Evolutionary conservation across 164 flowering plant genomes (phyloP), one percentile per base, ranked within the genome.

Genomic region (Chimonanthus salicifolius): DNA sequence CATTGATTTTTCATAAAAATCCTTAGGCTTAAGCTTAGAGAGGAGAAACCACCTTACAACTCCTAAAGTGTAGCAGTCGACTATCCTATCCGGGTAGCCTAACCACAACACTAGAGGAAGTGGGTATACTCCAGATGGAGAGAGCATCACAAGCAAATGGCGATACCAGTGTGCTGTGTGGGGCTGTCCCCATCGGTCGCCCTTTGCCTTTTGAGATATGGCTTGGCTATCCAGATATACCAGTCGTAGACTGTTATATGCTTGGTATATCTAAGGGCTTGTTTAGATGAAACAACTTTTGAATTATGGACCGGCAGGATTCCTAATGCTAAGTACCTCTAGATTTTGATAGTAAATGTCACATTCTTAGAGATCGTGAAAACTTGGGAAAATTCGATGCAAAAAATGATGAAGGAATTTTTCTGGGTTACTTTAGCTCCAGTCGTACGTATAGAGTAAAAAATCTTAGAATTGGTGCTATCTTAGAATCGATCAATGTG

Each of bases 41-140:
- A 51, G 58, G 58, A 51, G 58, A 51, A 51, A 51, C 58, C 58
- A 51, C 58, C 58, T 51, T 51, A 51, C 58, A 51, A 51, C 58
- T 51, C 58, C 58, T 51, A 51, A 51, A 51, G 58, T 51, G 58
- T 51, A 51, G 58, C 58, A 2, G 58, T 51, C 58, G 2, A 51
- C 58, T 8, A 54, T 8, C 8, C 3, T 54, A 54, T 54, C 60
- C 4, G 4, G 60, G 60, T 54, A 54, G 60, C 60, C 60, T 54
- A 54, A 54, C 60, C 60, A 54, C 60, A 54, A 54, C 60, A 54
- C 60, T 54, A 54, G 60, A 54, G 60, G 60, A 54, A 54, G 60
- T 54, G 60, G 60, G 60, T 54, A 54, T 54, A 54, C 60, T 54
- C 60, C 60, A 54, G 60, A 54, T 54, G 60, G 60, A 54, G 60